These are phyloP conservation scores for Gloeopeniophorella convolvens DNA, from an alignment of 768 basidiomycete genomes.

Conservation along the genomic window DNA sequence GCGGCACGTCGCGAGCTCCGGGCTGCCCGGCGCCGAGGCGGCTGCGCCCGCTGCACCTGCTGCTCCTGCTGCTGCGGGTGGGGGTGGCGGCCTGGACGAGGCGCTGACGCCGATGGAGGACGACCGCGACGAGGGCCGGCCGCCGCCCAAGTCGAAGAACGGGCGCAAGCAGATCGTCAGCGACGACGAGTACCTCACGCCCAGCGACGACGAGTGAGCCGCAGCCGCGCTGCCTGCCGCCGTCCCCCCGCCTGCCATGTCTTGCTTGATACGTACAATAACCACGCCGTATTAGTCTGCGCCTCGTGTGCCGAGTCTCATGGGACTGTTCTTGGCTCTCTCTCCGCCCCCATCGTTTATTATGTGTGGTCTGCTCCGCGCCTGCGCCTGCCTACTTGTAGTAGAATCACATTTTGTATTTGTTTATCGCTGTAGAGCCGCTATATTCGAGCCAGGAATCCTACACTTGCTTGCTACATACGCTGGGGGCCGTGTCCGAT, in stretches of 20 bases:
- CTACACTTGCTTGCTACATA: constrained; percentile 10
- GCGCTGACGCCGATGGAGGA: constrained; percentile 72
- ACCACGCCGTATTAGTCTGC: background rate
- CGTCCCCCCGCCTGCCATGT: background rate
- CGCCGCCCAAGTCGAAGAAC: constrained; percentile 49
- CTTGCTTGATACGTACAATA: background rate
- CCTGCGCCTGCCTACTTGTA: constrained; percentile 8
- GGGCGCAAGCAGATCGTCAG: constrained; percentile 71
- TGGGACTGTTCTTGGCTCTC: background rate
- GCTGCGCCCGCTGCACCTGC: constrained; percentile 35
- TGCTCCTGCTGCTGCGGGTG: too few species aligned
- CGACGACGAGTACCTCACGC: constrained; percentile 58
- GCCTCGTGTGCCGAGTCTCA: background rate
- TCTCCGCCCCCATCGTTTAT: background rate
- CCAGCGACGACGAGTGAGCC: constrained; percentile 62
- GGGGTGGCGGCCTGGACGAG: constrained; percentile 52
- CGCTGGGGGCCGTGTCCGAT: too few species aligned
- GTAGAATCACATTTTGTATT: constrained; percentile 17
- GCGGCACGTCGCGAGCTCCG: constrained; percentile 56
- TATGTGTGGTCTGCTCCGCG: constrained; percentile 2
- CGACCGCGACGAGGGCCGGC: constrained; percentile 55
- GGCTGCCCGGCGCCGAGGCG: constrained; percentile 65
- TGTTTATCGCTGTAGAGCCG: constrained; percentile 20
- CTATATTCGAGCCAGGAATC: constrained; percentile 8
- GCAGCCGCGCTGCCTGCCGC: background rate